Evolutionary conservation across 441 rosid genomes (phyloP), one percentile per base, ranked within the genome.

Genomic region (Dalechampia spathulata): DNA sequence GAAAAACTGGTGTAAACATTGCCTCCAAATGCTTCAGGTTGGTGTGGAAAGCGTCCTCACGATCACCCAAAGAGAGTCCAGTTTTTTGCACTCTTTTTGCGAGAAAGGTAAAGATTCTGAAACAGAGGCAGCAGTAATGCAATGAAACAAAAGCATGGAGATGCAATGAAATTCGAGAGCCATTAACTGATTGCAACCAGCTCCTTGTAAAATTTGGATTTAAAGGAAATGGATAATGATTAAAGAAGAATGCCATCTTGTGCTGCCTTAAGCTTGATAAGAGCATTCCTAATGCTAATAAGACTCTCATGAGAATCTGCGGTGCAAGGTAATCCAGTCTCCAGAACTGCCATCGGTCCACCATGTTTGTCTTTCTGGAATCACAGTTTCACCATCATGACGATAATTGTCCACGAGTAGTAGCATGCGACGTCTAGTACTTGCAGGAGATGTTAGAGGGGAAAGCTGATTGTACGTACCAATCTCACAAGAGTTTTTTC

Each of bases 311-410:
- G 78, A 61, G 76, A 67, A 44, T 61, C 38, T 0, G 45, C 43
- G 6, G 65, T 53, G 48, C 83, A 78, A 42, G 72, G 49, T 27
- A 81, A 70, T 20, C 83, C 83, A 44, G 72, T 63, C 17, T 64
- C 79, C 11, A 75, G 21, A 23, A 72, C 32, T 41, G 63, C 65
- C 19, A 52, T 63, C 68, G 75, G 38, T 22, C 73, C 67, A 44
- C 66, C 74, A 15, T 45, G 41, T 36, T 58, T n/a, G 52, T 49
- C 38, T 63, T 23, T 62, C 53, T 17, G 47, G 26, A 6, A 25
- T 36, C 36, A 4, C 20, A 12, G 14, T 21, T 4, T 28, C 34
- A 7, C 25, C 57, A 41, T 32, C 41, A 12, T 9, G 6, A 12
- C 16, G 5, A 25, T 5, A 30, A 21, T 55, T 19, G 1, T 63